A percentile compares a stretch with the other conserved stretches of the same genome.
These are phyloP conservation scores for Microsporum audouinii DNA, from an alignment of 2,329 filamentous ascomycete species.

Conservation along the genomic window DNA sequence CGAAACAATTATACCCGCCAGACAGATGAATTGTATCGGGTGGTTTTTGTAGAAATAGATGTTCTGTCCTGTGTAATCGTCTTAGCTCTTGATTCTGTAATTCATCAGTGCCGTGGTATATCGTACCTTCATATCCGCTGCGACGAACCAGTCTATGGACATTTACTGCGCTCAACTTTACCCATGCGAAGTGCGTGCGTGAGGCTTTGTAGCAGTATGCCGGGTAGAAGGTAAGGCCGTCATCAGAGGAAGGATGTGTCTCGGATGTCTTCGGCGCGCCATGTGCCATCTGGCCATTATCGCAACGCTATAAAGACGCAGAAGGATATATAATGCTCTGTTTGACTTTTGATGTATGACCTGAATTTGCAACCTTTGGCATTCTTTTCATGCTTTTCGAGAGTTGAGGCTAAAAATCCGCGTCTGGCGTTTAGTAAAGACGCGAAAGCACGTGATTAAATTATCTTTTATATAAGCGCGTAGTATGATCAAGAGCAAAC, in stretches of 20 bases:
- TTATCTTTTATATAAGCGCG: background rate
- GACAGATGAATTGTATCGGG: slow-evolving; percentile 62
- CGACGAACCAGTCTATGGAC: slow-evolving; percentile 42
- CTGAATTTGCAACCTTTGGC: too few species aligned
- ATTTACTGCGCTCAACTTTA: slow-evolving; percentile 47
- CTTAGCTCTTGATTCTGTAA: background rate
- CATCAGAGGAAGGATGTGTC: background rate
- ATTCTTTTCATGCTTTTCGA: background rate
- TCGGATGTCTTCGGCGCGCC: background rate
- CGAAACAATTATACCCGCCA: slow-evolving; percentile 59
- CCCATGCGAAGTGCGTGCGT: slow-evolving; percentile 52
- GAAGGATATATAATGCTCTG: too few species aligned
- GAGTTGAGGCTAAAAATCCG: background rate
- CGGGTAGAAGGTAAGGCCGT: slow-evolving; percentile 40
- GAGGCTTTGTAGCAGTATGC: slow-evolving; percentile 50
- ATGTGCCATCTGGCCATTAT: slow-evolving; percentile 1
- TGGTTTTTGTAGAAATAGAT: slow-evolving; percentile 60
- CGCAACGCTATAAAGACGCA: background rate
- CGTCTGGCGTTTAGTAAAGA: background rate
- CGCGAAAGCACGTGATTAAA: background rate
- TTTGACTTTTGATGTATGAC: too few species aligned
- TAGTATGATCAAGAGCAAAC: background rate
- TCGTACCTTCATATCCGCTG: slow-evolving; percentile 42
- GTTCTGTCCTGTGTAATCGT: slow-evolving; percentile 36
- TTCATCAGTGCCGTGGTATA: background rate